Evolutionary conservation across 169 alveolate species (phyloP), one percentile per base, ranked within the genome.

Genomic region (Plasmodium malariae): DNA sequence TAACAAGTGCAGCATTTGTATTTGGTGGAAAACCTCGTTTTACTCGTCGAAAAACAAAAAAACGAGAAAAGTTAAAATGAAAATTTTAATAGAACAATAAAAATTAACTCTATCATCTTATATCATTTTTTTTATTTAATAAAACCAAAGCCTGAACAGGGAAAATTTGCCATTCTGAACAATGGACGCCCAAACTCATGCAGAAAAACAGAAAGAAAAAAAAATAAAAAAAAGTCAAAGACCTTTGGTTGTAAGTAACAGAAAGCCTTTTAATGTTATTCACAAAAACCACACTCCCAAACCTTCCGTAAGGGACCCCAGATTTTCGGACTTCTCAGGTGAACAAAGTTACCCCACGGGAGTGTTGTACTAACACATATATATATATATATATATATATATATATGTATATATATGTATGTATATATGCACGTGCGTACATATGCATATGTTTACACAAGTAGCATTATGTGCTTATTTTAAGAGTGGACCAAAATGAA

Each of bases 251-350:
- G 88, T 76, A 45, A 76, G 88, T 45, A 76, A 76, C 36, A 59
- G 88, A 48, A 76, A 60, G 49, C 88, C 88, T 11, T 76, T 76
- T 24, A 76, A 76, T 37, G 54, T 76, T 36, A 60, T 45, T 76
- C 76, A 76, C 17, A 76, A 76, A 49, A 76, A 76, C 21, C 59
- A 76, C 40, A 76, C 28, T 32, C 12, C 74, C 36, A 76, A 76
- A 24, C 88, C 88, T 4, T 26, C 26, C n/a, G 88, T 54, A 32
- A 45, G 88, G 45, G 88, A 76, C 32, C 88, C 88, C 3, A 24
- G 88, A 12, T 76, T 76, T 76, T 76, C 88, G 5, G 60, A 76
- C 34, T 65, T 76, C 1, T 76, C 88, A 26, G 88, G 88, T 76
- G 45, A n/a, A 49, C 24, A 21, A 43, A 11, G 49, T n/a, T n/a